Evolutionary conservation across 129 eudicot species (phyloP).

Genomic region (Chrysanthemum makinoi): DNA sequence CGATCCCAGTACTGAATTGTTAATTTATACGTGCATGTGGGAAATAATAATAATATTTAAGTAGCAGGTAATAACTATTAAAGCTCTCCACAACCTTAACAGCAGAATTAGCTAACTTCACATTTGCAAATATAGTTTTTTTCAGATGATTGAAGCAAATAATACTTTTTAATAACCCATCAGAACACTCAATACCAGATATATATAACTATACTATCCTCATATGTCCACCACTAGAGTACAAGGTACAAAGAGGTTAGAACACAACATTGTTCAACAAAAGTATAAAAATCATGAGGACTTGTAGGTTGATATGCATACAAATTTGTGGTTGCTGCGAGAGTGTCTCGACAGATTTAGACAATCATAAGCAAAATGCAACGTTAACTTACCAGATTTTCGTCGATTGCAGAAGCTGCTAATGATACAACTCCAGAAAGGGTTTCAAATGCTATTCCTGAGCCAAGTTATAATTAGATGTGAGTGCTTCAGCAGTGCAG

Average conservation of each 20-base stretch:
- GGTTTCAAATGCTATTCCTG: constrained; percentile 89
- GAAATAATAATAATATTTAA: background rate
- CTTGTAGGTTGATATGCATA: constrained; percentile 1
- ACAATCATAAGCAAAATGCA: constrained; percentile 13
- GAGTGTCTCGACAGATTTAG: background rate
- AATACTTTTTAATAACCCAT: constrained; percentile 2
- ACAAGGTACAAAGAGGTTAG: constrained; percentile 3
- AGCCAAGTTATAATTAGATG: constrained; percentile 10
- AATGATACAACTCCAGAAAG: constrained; percentile 82
- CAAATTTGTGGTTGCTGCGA: background rate
- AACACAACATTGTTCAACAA: background rate
- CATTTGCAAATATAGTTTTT: background rate
- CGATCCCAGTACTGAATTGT: background rate
- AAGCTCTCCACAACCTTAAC: background rate
- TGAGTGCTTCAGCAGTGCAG: constrained; percentile 10
- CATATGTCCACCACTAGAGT: constrained; percentile 1
- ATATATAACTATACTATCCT: constrained; percentile 1
- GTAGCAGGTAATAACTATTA: background rate
- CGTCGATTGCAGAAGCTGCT: constrained; percentile 69
- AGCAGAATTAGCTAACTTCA: constrained; percentile 18
- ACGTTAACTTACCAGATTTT: constrained; percentile 49
- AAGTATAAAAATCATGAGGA: background rate
- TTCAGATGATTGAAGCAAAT: constrained; percentile 2
- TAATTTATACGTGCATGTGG: background rate
- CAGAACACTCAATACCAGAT: background rate